These are phyloP conservation scores for Collybia nuda DNA, from an alignment of 768 basidiomycete genomes.

Conservation along the genomic window DNA sequence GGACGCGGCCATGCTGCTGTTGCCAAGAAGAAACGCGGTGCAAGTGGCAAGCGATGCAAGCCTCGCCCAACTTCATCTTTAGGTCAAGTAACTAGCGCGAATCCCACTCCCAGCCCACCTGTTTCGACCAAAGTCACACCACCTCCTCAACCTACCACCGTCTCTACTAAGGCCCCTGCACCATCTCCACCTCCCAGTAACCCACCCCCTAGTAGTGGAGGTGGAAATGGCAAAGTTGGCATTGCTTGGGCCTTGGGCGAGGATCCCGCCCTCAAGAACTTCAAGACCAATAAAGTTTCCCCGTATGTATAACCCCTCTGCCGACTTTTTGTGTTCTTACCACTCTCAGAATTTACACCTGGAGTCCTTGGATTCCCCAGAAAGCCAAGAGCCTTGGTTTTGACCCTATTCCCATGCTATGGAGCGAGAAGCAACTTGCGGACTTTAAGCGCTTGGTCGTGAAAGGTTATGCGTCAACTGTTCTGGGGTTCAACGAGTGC, in stretches of 20 bases:
- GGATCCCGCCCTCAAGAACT: constrained; percentile 47
- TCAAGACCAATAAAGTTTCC: constrained; percentile 41
- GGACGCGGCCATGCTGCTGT: constrained; percentile 42
- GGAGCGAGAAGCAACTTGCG: constrained; percentile 54
- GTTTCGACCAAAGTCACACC: constrained; percentile 13
- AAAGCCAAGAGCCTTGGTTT: constrained; percentile 44
- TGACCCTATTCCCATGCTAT: constrained; percentile 64
- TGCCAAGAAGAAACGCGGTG: constrained; percentile 51
- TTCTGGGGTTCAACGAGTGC: constrained; percentile 76
- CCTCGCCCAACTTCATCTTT: constrained; percentile 37
- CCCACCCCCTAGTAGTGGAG: constrained; percentile 10
- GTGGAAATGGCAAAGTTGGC: constrained; percentile 48
- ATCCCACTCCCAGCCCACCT: constrained; percentile 11
- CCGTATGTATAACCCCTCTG: constrained; percentile 30
- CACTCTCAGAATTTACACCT: constrained; percentile 54
- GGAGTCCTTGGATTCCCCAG: constrained; percentile 56
- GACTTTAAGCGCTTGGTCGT: constrained; percentile 49
- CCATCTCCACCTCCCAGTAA: constrained; percentile 12
- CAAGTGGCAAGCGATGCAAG: constrained; percentile 55
- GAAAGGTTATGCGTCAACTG: constrained; percentile 48
- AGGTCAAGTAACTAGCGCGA: constrained; percentile 13
- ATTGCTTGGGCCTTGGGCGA: constrained; percentile 68
- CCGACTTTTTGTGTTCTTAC: neutral
- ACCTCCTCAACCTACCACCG: constrained; percentile 15
- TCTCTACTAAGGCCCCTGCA: constrained; percentile 15